Base-by-base conservation (phyloP, 225 moss, liverwort and hornwort genomes). In the Marchantia paleacea region DNA sequence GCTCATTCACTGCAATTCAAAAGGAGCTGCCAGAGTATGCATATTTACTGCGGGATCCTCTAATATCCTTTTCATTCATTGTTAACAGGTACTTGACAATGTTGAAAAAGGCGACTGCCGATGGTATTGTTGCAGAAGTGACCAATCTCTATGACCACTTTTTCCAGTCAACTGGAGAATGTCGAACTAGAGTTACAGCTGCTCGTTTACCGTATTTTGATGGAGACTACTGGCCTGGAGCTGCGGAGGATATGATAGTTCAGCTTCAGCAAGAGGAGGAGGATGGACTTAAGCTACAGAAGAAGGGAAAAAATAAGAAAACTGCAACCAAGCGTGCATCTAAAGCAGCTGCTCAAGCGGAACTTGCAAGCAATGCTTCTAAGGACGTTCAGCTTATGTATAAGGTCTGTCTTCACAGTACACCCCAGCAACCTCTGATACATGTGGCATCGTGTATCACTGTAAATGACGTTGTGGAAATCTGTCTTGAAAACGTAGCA, bases 151-250 rank as follows among this genome's bases (percentile, higher is more conserved):
- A 95, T 84, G 97, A 97, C 81, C 89, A 95, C 73, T 97, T 97
- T 82, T 97, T 97, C 82, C 83, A 83, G 72, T 93, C 94, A 78
- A 83, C 89, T 58, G 97, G 97, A 82, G 97, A 97, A 85, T 92
- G 90, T 77, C 93, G 91, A 85, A 89, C 93, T 10, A 94, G 93
- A 91, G 97, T 97, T 52, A 97, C 95, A 72, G 97, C 97, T 78
- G 95, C 97, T 62, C 91, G 95, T 25, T 82, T 97, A 78, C 97
- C 97, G 8, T 97, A 97, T 78, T 97, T 97, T 77, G 97, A 97
- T 85, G 95, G 97, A 77, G 97, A 97, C 85, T 97, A 97, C 81
- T 97, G 97, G 97, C 97, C 97, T 76, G 97, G 97, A 75, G 97
- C 97, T 83, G 97, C 97, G 51, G 97, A 97, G 84, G 97, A 97